phyloP scores from a whole-genome alignment of 345 rosid species.

The Lepidium sativum region DNA sequence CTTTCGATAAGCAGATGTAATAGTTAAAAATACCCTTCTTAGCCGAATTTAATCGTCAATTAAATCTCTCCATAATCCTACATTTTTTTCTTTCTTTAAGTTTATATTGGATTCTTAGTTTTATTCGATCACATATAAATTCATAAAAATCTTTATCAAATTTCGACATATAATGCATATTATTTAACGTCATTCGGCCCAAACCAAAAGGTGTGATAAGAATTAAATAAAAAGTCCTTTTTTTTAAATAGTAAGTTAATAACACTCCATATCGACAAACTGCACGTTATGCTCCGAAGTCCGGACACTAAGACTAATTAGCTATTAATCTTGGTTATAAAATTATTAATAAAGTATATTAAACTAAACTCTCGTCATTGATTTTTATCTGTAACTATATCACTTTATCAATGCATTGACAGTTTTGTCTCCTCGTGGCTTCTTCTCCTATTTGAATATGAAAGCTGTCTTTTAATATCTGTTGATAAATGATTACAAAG shows the following conservation, averaged over 20 bases:
- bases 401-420: constrained; percentile 2
- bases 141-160: not conserved
- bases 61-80: not conserved
- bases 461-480: not conserved
- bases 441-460: not conserved
- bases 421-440: constrained; percentile 17
- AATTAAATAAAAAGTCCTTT: constrained; percentile 6
- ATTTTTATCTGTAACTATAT: not conserved
- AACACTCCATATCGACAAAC: not conserved
- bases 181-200: not conserved
- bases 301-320: not conserved
- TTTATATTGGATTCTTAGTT: too few relatives aligned
- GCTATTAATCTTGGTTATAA: not conserved
- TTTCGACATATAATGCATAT: not conserved
- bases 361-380: not conserved
- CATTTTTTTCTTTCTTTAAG: too few relatives aligned
- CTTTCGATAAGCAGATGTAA: not conserved
- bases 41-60: not conserved
- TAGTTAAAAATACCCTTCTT: not conserved
- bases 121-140: not conserved
- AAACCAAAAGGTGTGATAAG: constrained; percentile 8
- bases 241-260: too few relatives aligned
- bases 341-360: not conserved
- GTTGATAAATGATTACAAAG: not conserved
- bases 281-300: constrained; percentile 14